Evolutionary conservation across 1,284 basidiomycete genomes (phyloP), one percentile per base, ranked within the genome.

Genomic region (Rhodotorula glutinis): DNA sequence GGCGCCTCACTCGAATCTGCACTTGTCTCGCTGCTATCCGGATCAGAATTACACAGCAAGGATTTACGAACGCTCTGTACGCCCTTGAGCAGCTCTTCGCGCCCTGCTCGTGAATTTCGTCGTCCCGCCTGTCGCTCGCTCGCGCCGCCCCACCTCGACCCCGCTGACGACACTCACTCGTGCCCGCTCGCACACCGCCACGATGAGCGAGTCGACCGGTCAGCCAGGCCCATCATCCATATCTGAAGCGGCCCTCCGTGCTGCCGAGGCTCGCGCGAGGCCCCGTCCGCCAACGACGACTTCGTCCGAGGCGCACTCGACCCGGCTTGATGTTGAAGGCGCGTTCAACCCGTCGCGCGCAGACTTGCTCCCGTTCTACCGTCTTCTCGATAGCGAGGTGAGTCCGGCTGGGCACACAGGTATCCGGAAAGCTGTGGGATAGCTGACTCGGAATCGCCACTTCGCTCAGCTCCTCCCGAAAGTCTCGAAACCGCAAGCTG

Each of bases 401-500:
- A 17, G 70, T 25, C 16, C 11, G 25, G 13, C 23, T 8, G 23
- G 33, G 23, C n/a, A n/a, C 11, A 23, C 40, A 23, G 53, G 25
- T 29, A 8, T 8, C 4, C 17, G 11, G 40, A 23, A 17, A 27
- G 19, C 47, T 19, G 4, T 30, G n/a, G 4, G 40, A n/a, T 38
- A 30, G 46, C 53, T 27, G 23, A 47, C 23, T 23, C 33, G 46
- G 7, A 49, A n/a, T 51, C 49, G 4, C 4, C 3, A 3, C 11
- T 5, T 3, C 43, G 0, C 40, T 10, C 51, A 72, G 71, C 51
- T 72, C 29, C 55, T 72, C 23, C 71, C 71, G 4, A 62, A 68
- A 16, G 61, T 57, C 25, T 40, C 55, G 14, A 72, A 70, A 29
- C 27, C 71, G 4, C 71, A 68, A 57, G 65, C 63, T 2, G 66